phyloP scores from a whole-genome alignment of 2,329 filamentous ascomycete species.

The Fusarium secorum region DNA sequence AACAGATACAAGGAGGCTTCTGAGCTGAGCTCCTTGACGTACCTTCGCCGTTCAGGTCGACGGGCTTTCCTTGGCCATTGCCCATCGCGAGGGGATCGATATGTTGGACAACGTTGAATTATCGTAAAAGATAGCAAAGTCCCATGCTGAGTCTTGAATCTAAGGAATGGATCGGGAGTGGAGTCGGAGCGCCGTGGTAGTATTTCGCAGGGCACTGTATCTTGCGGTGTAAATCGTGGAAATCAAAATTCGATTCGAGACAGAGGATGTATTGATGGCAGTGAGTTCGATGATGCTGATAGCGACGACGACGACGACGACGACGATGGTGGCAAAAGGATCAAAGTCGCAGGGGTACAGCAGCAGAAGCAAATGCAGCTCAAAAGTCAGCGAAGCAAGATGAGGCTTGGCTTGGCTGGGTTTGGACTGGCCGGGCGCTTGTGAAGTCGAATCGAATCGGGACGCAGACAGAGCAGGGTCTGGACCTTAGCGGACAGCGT shows the following conservation, averaged over 20 bases:
- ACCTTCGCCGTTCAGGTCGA: slow-evolving; percentile 94
- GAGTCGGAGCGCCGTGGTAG: slow-evolving; percentile 38
- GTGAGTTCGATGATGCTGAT: not conserved
- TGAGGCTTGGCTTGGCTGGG: slow-evolving; percentile 31
- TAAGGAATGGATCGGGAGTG: slow-evolving; percentile 33
- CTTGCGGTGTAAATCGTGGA: not conserved
- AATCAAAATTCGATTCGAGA: not conserved
- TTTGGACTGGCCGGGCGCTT: slow-evolving; percentile 21
- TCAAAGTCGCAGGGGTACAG: slow-evolving; percentile 19
- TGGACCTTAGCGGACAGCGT: slow-evolving; percentile 36
- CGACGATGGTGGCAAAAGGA: slow-evolving; percentile 19
- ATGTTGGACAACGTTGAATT: slow-evolving; percentile 42
- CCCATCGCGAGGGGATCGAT: slow-evolving; percentile 69
- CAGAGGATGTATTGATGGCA: not conserved
- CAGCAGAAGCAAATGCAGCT: slow-evolving; percentile 28
- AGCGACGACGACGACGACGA: not conserved
- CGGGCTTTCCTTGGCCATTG: slow-evolving; percentile 92
- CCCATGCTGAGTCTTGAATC: slow-evolving; percentile 42
- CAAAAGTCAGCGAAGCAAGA: slow-evolving; percentile 33
- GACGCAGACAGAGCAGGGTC: slow-evolving; percentile 36
- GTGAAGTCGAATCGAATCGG: slow-evolving; percentile 34
- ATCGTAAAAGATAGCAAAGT: slow-evolving; percentile 42
- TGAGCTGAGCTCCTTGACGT: slow-evolving; percentile 37
- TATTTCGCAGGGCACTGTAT: slow-evolving; percentile 35
- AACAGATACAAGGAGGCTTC: not conserved